Evolutionary conservation across 192 early-diverging fungal species (phyloP), one percentile per base, ranked within the genome.

Genomic region (Coemansia sp.): DNA sequence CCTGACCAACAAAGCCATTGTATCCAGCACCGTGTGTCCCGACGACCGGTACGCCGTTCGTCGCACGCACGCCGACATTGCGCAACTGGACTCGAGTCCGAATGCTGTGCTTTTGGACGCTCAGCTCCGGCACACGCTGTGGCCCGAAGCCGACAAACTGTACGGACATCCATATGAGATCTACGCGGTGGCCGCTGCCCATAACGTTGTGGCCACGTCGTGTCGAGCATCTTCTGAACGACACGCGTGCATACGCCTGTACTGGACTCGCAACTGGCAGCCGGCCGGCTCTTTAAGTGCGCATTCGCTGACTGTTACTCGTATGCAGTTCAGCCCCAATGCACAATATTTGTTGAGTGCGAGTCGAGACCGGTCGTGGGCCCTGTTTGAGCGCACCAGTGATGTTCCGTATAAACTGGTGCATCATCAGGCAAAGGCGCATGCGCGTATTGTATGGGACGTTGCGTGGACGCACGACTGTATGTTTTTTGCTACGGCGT

Each of bases 151-250:
- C 7, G 89, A 95, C 64, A 97, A 98, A 75, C 84, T 97, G 66
- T 98, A 96, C 77, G 97, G 94, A n/a, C 97, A 98, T 79, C 89
- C 88, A 4, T 96, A 93, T 75, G 97, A 97, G 72, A 63, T 96
- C n/a, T 86, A 91, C 49, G 83, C 87, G 19, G 85, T 94, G 1
- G 93, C 90, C 17, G 86, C 89, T 0, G 82, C 85, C 3, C 87
- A 87, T 67, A 75, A 89, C 59, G 93, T 92, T 8, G 76, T 96
- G 0, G 95, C 94, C 0, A 88, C 92, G 0, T 77, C 80, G 14
- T 75, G 72, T 60, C 62, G 64, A 17, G 79, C 79, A 0, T 57
- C 83, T 6, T 35, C 48, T 5, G 68, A 60, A 41, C 61, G 65
- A 6, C 66, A 73, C 37, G 75, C 83, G 0, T 58, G 37, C n/a